These are phyloP conservation scores for Eucalyptus sp. DNA, from an alignment of 345 rosid species.

Conservation along the genomic window DNA sequence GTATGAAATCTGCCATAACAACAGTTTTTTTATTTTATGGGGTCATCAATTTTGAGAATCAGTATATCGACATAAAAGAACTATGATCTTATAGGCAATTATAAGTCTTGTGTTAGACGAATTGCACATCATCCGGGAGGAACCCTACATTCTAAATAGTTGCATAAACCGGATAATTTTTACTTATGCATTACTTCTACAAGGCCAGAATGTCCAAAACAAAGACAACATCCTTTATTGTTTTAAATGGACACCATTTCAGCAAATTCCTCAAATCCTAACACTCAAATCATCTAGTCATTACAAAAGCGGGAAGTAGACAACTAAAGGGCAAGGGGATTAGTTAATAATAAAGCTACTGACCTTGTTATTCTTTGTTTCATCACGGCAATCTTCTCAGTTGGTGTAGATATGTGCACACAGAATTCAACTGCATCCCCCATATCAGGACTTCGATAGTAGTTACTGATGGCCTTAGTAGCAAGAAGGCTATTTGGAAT, in stretches of 20 bases:
- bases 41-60: background rate
- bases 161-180: background rate
- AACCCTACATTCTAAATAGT: background rate
- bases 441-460: constrained; percentile 34
- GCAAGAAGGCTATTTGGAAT: constrained; percentile 22
- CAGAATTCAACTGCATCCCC: constrained; percentile 32
- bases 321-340: background rate
- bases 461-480: constrained; percentile 23
- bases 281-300: background rate
- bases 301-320: background rate
- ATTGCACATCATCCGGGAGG: background rate
- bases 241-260: background rate
- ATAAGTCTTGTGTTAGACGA: background rate
- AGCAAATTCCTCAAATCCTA: background rate
- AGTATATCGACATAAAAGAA: background rate
- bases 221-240: background rate
- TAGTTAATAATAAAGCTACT: background rate
- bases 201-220: background rate
- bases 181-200: background rate
- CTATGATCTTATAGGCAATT: background rate
- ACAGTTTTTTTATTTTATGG: background rate
- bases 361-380: constrained; percentile 20
- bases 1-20: background rate
- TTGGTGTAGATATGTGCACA: constrained; percentile 21
- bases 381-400: constrained; percentile 22